These are phyloP conservation scores for Xylariomycetidae sp. DNA, from an alignment of 2,329 filamentous ascomycete genomes.

Conservation along the genomic window DNA sequence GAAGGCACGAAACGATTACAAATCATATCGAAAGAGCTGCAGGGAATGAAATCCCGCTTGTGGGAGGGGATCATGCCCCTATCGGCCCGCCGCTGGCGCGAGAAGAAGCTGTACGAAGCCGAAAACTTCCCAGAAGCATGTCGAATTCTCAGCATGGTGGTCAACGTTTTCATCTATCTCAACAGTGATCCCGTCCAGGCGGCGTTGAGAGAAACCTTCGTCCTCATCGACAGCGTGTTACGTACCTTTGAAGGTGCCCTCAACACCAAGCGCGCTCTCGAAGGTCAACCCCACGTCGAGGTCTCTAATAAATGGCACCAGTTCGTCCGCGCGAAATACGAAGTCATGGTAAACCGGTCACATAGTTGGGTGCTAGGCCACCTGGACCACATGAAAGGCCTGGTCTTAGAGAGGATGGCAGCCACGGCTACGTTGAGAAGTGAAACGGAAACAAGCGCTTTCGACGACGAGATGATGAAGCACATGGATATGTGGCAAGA, in stretches of 20 bases:
- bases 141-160: constrained; percentile 4
- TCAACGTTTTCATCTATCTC: constrained; percentile 24
- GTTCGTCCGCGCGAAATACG: constrained; percentile 20
- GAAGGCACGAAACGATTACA: constrained; percentile 14
- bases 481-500: constrained; percentile 21
- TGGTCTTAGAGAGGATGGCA: not conserved
- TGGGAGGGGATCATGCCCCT: constrained; percentile 25
- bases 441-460: not conserved
- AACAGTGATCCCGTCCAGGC: constrained; percentile 15
- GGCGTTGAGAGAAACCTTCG: constrained; percentile 20
- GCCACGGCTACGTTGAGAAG: constrained; percentile 5
- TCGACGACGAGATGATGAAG: constrained; percentile 10
- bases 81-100: constrained; percentile 22
- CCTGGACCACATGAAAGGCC: constrained; percentile 14
- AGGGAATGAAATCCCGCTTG: constrained; percentile 24
- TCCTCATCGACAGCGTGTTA: constrained; percentile 21
- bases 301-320: constrained; percentile 12
- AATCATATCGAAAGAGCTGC: constrained; percentile 21
- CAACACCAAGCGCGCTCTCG: constrained; percentile 13
- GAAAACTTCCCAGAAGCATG: constrained; percentile 20
- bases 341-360: constrained; percentile 12
- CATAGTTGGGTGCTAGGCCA: constrained; percentile 22
- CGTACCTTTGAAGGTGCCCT: constrained; percentile 19
- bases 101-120: constrained; percentile 15
- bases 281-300: constrained; percentile 5